Base-by-base conservation (phyloP, 2,329 filamentous ascomycete species). In the Cryphonectria parasitica region DNA sequence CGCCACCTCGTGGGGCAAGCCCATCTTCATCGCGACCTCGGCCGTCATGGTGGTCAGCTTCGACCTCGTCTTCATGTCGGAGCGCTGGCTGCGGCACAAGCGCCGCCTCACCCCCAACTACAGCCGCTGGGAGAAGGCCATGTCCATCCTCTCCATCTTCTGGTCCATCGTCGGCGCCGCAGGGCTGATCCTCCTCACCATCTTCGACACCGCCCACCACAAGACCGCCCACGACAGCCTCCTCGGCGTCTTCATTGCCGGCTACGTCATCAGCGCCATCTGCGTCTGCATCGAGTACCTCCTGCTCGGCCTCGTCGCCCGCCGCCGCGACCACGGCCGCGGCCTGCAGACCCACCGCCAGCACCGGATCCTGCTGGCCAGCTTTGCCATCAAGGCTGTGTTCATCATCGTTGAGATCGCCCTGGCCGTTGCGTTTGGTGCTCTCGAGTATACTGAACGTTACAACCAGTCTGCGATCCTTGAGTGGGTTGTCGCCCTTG, bases 181-280 rank as follows among this genome's bases (percentile, higher is more conserved):
- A 0, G 94, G 94, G 2, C 81, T 97, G 60, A 93, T 96, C 73
- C 84, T 93, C 4, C 84, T 98, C 34, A 89, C 90, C 71, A 90
- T 96, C 74, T 97, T 95, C 79, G 92, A 97, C 79, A 95, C 92
- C 0, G 79, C 85, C 19, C 82, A 83, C 66, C 88, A 97, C 78
- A 83, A 84, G 0, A 81, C 76, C 0, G 78, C 91, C 64, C 95
- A 98, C 77, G 85, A 92, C 76, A 83, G 87, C 2, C 95, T 95
- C 81, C 82, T 97, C 36, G 80, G 86, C 0, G 81, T 97, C 67
- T 97, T 97, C 80, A 93, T 97, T 79, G 88, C 80, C 19, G 94
- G 92, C 34, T 97, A 96, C 79, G 83, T 97, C 68, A 78, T 97
- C 71, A 93, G 91, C 17, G 93, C 94, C 66, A 87, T 97, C 75